Percentiles rank a stretch among this genome's conserved stretches.
Evolutionary conservation across 306 rosid species (phyloP).

Genomic region (Astragalus glycyphyllos): DNA sequence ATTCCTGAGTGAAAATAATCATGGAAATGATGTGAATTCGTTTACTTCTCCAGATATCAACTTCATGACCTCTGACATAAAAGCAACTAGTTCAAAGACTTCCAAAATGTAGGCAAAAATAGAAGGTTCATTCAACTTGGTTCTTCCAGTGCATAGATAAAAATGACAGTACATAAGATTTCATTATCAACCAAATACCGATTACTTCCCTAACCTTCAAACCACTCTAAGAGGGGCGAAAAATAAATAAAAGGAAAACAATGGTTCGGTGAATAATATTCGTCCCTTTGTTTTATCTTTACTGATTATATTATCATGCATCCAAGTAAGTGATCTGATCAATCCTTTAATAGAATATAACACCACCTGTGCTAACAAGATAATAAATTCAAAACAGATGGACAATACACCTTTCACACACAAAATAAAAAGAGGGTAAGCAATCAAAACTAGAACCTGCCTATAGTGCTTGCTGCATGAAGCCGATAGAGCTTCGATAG

Average conservation of each 20-base stretch:
- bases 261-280: constrained; percentile 20
- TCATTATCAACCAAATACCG: neutral
- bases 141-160: constrained; percentile 14
- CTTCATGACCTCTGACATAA: constrained; percentile 28
- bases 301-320: neutral
- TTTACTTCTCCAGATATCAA: constrained; percentile 33
- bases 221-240: neutral
- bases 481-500: constrained; percentile 91
- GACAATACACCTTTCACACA: neutral
- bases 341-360: constrained; percentile 19
- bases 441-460: constrained; percentile 83
- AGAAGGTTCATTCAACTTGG: constrained; percentile 31
- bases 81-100: constrained; percentile 37
- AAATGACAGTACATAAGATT: constrained; percentile 25
- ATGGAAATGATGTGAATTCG: constrained; percentile 20
- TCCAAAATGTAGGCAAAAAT: constrained; percentile 32
- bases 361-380: constrained; percentile 17
- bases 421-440: constrained; percentile 33
- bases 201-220: neutral
- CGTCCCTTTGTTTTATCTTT: constrained; percentile 20
- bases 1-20: constrained; percentile 27
- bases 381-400: constrained; percentile 38
- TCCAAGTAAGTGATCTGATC: constrained; percentile 22
- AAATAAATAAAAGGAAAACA: neutral
- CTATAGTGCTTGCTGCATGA: constrained; percentile 85